Percentiles rank a stretch among this genome's conserved stretches.
phyloP scores from a whole-genome alignment of 2,329 filamentous ascomycete genomes.

The Aspergillus cejpii region DNA sequence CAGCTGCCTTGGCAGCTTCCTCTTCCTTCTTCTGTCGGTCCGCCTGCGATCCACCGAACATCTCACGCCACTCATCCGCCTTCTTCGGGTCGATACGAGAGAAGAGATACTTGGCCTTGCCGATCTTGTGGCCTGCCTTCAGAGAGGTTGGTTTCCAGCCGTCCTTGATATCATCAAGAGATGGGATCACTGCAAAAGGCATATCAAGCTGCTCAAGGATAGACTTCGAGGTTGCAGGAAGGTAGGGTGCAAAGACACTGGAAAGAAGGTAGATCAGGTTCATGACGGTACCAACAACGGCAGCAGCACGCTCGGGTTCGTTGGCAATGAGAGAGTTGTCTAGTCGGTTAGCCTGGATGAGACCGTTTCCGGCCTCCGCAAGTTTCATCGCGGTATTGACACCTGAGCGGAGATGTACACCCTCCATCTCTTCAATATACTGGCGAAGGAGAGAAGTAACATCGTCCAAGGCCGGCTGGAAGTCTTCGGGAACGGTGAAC shows the following conservation, averaged over 20 bases:
- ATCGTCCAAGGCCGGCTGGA: conserved; percentile 38
- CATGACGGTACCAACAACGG: conserved; percentile 67
- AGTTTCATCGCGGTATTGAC: conserved; percentile 51
- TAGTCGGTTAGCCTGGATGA: conserved; percentile 55
- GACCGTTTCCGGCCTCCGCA: conserved; percentile 53
- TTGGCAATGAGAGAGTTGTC: conserved; percentile 56
- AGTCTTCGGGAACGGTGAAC: conserved; percentile 37
- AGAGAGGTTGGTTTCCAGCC: conserved; percentile 57
- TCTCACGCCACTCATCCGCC: conserved; percentile 72
- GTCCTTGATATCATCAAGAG: conserved; percentile 44
- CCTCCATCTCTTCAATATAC: conserved; percentile 54
- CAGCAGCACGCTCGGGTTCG: conserved; percentile 54
- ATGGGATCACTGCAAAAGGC: conserved; percentile 55
- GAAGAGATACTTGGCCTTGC: conserved; percentile 73
- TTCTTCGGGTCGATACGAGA: conserved; percentile 75
- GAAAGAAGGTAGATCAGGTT: conserved; percentile 80
- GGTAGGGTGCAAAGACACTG: conserved; percentile 71
- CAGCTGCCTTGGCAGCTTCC: conserved; percentile 35
- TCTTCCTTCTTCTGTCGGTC: conserved; percentile 64
- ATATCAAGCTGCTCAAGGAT: conserved; percentile 71
- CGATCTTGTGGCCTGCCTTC: conserved; percentile 70
- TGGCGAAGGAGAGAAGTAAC: conserved; percentile 49
- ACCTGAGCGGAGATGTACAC: conserved; percentile 54
- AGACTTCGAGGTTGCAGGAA: conserved; percentile 67
- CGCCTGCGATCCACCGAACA: conserved; percentile 61